Conservation (phyloP, 495 filamentous ascomycete genomes). For the Pyrenopolyporus hunteri region DNA sequence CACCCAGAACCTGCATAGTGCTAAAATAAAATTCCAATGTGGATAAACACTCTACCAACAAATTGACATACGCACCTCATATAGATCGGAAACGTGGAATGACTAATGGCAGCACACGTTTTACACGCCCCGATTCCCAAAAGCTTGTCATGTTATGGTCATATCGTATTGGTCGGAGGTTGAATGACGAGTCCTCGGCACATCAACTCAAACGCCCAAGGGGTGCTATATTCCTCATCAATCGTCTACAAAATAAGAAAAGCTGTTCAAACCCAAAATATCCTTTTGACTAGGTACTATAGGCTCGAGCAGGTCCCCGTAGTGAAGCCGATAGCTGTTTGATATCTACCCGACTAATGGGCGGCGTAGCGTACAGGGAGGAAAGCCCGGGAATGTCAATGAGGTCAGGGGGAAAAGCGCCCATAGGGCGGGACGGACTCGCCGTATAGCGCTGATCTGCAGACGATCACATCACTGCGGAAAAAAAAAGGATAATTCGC, state of each 20-base stretch:
- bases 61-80: no score
- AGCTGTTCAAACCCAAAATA: no score
- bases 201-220: neutral
- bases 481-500: neutral
- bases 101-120: neutral
- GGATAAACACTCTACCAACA: slow-evolving; percentile 8
- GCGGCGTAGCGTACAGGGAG: neutral
- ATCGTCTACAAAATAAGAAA: no score
- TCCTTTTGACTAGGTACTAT: no score
- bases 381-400: slow-evolving; percentile 5
- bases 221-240: neutral
- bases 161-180: neutral
- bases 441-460: slow-evolving; percentile 24
- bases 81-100: slow-evolving; percentile 2
- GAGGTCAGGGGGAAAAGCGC: slow-evolving; percentile 20
- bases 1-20: neutral
- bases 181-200: neutral
- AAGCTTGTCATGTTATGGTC: neutral
- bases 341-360: slow-evolving; percentile 16
- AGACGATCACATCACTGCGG: slow-evolving; percentile 29
- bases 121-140: neutral
- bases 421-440: slow-evolving; percentile 15
- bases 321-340: slow-evolving; percentile 17
- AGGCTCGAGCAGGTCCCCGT: slow-evolving; percentile 3
- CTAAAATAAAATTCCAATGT: slow-evolving; percentile 7